Base-by-base conservation (phyloP, 345 rosid genomes). In the Hibiscus tridactylites region DNA sequence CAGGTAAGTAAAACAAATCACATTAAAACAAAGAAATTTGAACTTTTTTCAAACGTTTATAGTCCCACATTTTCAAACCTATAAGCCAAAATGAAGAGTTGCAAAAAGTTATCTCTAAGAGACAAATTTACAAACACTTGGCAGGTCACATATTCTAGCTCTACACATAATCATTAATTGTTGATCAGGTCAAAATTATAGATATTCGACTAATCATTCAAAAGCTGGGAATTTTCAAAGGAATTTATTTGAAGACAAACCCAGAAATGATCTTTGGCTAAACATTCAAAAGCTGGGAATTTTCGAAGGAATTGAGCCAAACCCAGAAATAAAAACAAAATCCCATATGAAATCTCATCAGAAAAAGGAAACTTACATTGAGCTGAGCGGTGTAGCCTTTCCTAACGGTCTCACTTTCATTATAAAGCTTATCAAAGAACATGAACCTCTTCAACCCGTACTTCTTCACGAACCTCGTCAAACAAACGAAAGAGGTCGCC, bases 341-440 rank as follows among this genome's bases (percentile, higher is more conserved):
- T 24, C 42, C 26, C 59, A 29, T 28, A 39, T 49, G 3, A 46
- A 13, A 66, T 13, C 37, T 28, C 21, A 3, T 3, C 46, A 9
- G 9, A 53, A 35, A n/a, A 19, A 68, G 47, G 57, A 54, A 58
- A 74, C 95, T 52, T 78, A 94, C 98, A 81, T 90, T 83, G 85
- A 94, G 97, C 80, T 85, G 87, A 26, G 73, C 79, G 9, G 89
- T 88, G 86, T 95, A 90, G 6, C 90, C 87, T 0, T 50, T 60
- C 0, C 99, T 75, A 0, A 92, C 97, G 9, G 83, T 88, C 77
- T 91, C 97, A 83, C 97, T 91, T 73, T 90, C 99, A 73, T 88
- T 86, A 63, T 88, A 89, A 15, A 95, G 99, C 83, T 92, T 92
- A 59, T 95, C 99, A 52, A 94, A 83, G 85, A 94, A 94, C 70